A percentile compares a stretch with the other conserved stretches of the same genome.
Conservation (phyloP, 108 stramenopile genomes). For the Pseudonitzschia multiseries region DNA sequence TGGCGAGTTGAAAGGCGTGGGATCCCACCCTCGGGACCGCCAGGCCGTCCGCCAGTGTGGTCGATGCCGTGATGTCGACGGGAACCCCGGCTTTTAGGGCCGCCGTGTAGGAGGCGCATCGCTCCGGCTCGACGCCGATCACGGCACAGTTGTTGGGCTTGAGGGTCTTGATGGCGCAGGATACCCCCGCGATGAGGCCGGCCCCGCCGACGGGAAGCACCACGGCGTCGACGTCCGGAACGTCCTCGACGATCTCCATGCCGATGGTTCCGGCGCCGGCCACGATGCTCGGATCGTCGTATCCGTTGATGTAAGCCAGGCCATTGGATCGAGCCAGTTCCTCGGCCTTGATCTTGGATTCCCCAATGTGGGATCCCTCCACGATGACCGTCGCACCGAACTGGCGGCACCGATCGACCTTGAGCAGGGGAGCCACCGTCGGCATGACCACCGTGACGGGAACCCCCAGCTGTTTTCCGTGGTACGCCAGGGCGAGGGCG, state of each 20-base stretch:
- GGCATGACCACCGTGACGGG: slow-evolving; percentile 98
- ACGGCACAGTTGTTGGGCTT: slow-evolving; percentile 74
- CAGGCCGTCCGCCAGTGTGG: slow-evolving; percentile 95
- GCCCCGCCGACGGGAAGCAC: slow-evolving; percentile 96
- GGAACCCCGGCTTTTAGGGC: slow-evolving; percentile 83
- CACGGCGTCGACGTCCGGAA: slow-evolving; percentile 89
- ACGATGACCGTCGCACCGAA: slow-evolving; percentile 93
- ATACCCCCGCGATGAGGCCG: slow-evolving; percentile 92
- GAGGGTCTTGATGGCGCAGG: slow-evolving; percentile 93
- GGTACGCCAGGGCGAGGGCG: slow-evolving; percentile 92
- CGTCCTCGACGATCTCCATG: slow-evolving; percentile 95
- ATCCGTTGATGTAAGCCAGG: slow-evolving; percentile 91
- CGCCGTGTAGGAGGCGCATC: slow-evolving; percentile 88
- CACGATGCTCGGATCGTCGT: slow-evolving; percentile 95
- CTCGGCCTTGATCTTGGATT: slow-evolving; percentile 87
- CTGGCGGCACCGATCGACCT: slow-evolving; percentile 93
- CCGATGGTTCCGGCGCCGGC: slow-evolving; percentile 99
- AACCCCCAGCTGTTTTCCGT: slow-evolving; percentile 90
- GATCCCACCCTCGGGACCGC: slow-evolving; percentile 92
- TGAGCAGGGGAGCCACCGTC: slow-evolving; percentile 89
- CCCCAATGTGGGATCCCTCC: slow-evolving; percentile 91
- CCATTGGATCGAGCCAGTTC: slow-evolving; percentile 54
- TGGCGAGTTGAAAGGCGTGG: slow-evolving; percentile 90
- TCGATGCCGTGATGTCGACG: slow-evolving; percentile 38
- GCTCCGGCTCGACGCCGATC: slow-evolving; percentile 93